Percentiles rank a stretch among this genome's conserved stretches.
Evolutionary conservation across 495 filamentous ascomycete genomes (phyloP).

Genomic region (Astrothelium subdiscretum): DNA sequence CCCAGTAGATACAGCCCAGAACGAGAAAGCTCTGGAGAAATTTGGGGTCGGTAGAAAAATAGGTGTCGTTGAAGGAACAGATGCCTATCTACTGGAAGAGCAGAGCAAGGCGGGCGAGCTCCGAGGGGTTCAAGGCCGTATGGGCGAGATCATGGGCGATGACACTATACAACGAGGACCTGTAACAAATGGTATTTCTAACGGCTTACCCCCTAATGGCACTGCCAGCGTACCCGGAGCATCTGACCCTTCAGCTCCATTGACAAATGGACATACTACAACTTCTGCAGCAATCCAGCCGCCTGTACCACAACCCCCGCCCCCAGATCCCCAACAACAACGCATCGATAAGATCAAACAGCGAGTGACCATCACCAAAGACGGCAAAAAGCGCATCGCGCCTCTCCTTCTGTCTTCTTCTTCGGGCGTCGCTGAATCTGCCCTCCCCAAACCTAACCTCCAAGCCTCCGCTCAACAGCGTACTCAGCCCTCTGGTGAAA

Average conservation of each 20-base stretch:
- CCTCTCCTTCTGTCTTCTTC: constrained; percentile 82
- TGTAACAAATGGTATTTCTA: constrained; percentile 31
- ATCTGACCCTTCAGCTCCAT: background rate
- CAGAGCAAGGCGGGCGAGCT: constrained; percentile 83
- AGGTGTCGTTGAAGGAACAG: constrained; percentile 81
- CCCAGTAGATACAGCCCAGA: constrained; percentile 67
- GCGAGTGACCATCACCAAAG: constrained; percentile 87
- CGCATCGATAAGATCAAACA: constrained; percentile 74
- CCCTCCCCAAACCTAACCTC: constrained; percentile 72
- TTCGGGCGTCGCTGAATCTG: constrained; percentile 67
- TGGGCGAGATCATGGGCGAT: constrained; percentile 97
- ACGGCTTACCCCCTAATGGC: constrained; percentile 22
- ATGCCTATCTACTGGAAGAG: constrained; percentile 77
- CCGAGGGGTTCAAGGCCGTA: constrained; percentile 79
- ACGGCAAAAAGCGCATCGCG: constrained; percentile 91
- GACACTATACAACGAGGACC: constrained; percentile 11
- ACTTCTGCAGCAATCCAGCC: constrained; percentile 26
- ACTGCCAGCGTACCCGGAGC: constrained; percentile 9
- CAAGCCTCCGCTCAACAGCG: constrained; percentile 55
- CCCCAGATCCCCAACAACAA: constrained; percentile 43
- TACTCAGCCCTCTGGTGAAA: constrained; percentile 44
- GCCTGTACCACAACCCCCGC: constrained; percentile 12
- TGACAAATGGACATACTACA: constrained; percentile 13
- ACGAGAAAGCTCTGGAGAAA: constrained; percentile 82
- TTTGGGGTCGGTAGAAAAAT: constrained; percentile 79